A percentile compares a stretch with the other conserved stretches of the same genome.
Conservation (phyloP, 1,139 yeast species). For the Scheffersomyces stambukii region DNA sequence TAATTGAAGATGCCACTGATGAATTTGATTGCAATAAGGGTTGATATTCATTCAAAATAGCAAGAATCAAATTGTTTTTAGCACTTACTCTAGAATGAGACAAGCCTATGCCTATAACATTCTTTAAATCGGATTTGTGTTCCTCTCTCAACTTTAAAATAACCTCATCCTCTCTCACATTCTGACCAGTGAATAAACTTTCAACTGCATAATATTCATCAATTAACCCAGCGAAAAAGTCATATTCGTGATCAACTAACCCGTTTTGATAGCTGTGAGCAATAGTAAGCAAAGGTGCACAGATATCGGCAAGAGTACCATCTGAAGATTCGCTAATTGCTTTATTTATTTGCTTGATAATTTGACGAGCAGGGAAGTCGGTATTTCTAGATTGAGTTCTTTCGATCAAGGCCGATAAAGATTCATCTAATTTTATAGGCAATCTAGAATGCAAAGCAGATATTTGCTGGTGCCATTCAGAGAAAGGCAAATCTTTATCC, state of each 20-base stretch:
- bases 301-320: constrained; percentile 46
- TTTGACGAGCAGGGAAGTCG: constrained; percentile 91
- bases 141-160: constrained; percentile 83
- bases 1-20: constrained; percentile 65
- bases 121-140: constrained; percentile 68
- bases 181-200: constrained; percentile 68
- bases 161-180: constrained; percentile 80
- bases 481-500: constrained; percentile 80
- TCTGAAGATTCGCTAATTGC: constrained; percentile 45
- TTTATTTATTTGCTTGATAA: constrained; percentile 58
- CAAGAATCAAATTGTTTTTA: constrained; percentile 83
- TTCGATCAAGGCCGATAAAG: constrained; percentile 61
- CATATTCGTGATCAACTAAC: constrained; percentile 76
- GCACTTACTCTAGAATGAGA: constrained; percentile 94
- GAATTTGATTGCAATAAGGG: constrained; percentile 68
- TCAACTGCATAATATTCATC: constrained; percentile 76
- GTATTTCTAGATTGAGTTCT: constrained; percentile 65
- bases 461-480: constrained; percentile 83
- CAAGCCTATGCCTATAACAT: constrained; percentile 68
- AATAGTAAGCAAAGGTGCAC: constrained; percentile 70
- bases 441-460: constrained; percentile 92
- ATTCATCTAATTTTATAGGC: constrained; percentile 70
- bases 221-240: constrained; percentile 65
- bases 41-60: constrained; percentile 77
- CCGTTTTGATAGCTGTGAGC: constrained; percentile 73